A percentile compares a stretch with the other conserved stretches of the same genome.
Conservation (phyloP, 1,284 basidiomycete species). For the Ganoderma leucocontextum region DNA sequence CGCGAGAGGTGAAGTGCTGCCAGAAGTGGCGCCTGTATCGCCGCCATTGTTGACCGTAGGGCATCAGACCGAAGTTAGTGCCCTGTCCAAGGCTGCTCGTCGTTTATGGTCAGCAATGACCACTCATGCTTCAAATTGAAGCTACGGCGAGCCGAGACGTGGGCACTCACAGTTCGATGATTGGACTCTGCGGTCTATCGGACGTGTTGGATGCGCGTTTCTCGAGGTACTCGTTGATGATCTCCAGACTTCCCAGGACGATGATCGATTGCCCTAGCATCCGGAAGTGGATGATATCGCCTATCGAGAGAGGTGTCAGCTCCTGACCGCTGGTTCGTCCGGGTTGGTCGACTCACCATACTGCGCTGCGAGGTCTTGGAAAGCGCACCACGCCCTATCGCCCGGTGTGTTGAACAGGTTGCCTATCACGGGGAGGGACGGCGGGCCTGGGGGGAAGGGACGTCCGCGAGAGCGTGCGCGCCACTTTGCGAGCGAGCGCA, state of each 20-base stretch:
- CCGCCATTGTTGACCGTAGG: constrained; percentile 18
- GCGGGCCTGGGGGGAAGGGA: constrained; percentile 23
- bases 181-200: constrained; percentile 7
- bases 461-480: constrained; percentile 5
- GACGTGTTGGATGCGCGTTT: constrained; percentile 18
- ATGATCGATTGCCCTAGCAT: constrained; percentile 11
- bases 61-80: constrained; percentile 13
- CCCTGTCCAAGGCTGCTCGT: background rate
- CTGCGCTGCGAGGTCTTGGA: constrained; percentile 2
- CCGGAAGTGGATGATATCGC: constrained; percentile 12
- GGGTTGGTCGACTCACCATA: constrained; percentile 9
- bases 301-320: background rate
- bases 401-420: constrained; percentile 20
- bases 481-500: background rate
- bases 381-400: constrained; percentile 14
- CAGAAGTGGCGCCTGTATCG: constrained; percentile 16
- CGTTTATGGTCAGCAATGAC: background rate
- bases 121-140: background rate
- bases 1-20: constrained; percentile 11
- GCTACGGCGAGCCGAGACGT: background rate
- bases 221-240: constrained; percentile 18
- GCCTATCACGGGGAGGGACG: constrained; percentile 18
- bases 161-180: constrained; percentile 10
- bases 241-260: constrained; percentile 6
- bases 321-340: background rate